These are phyloP conservation scores for Aspergillus sp. DNA, from an alignment of 2,329 filamentous ascomycete genomes.

Conservation along the genomic window DNA sequence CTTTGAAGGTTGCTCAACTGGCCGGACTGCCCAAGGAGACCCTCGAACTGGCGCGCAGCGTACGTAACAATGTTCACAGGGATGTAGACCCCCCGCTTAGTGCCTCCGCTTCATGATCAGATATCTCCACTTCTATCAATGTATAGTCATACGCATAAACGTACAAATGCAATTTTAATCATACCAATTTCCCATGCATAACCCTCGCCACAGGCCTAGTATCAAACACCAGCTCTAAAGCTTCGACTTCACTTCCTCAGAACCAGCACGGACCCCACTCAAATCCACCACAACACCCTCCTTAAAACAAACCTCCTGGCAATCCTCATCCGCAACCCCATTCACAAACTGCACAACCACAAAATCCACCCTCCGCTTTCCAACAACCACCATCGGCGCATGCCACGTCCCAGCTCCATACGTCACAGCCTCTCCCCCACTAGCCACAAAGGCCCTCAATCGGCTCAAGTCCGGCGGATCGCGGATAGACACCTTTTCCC, in stretches of 20 bases:
- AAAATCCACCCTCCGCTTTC: constrained; percentile 71
- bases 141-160: not conserved
- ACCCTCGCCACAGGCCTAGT: not conserved
- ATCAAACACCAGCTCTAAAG: not conserved
- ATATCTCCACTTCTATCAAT: not conserved
- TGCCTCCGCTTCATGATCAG: not conserved
- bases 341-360: constrained; percentile 88
- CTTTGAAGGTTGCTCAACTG: constrained; percentile 87
- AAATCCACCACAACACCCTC: constrained; percentile 39
- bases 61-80: constrained; percentile 47
- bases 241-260: not conserved
- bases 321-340: constrained; percentile 79
- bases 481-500: constrained; percentile 35
- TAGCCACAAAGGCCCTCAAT: constrained; percentile 76
- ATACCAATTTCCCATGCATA: not conserved
- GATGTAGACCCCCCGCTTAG: not conserved
- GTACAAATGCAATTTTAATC: not conserved
- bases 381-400: constrained; percentile 90
- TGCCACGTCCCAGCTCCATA: constrained; percentile 94
- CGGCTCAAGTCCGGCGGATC: constrained; percentile 68
- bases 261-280: constrained; percentile 1
- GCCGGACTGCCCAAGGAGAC: constrained; percentile 77
- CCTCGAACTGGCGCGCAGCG: constrained; percentile 64
- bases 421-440: constrained; percentile 78
- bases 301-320: constrained; percentile 68